Conservation (phyloP, 352 stramenopile genomes). For the Pilasporangium apinafurcum region DNA sequence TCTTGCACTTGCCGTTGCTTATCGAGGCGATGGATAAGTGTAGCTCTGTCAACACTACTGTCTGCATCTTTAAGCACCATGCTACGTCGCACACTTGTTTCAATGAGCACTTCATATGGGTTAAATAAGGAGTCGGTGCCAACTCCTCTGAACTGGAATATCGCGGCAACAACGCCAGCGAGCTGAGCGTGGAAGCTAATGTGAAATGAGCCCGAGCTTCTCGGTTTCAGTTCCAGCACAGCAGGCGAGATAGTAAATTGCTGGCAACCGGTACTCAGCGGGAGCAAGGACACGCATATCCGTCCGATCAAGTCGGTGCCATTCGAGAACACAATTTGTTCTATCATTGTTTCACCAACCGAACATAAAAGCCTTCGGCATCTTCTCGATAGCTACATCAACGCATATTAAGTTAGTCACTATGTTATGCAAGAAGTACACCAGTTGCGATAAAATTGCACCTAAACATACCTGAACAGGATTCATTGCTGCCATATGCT, state of each 20-base stretch:
- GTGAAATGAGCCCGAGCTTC: conserved; percentile 53
- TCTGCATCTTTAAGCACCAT: conserved; percentile 16
- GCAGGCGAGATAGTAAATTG: conserved; percentile 75
- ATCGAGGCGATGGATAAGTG: not conserved
- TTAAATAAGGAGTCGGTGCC: conserved; percentile 51
- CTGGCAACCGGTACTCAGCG: conserved; percentile 78
- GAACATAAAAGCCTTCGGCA: conserved; percentile 68
- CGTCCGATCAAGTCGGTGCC: conserved; percentile 39
- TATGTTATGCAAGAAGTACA: not conserved
- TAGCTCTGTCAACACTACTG: not conserved
- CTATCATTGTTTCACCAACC: conserved; percentile 61
- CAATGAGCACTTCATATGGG: conserved; percentile 80
- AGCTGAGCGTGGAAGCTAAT: conserved; percentile 59
- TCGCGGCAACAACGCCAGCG: conserved; percentile 57
- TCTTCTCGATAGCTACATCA: conserved; percentile 36
- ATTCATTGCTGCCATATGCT: no score
- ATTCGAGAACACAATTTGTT: conserved; percentile 77
- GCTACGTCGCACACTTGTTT: conserved; percentile 60
- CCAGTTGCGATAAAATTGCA: no score
- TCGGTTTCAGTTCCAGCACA: conserved; percentile 62
- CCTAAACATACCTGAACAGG: conserved; percentile 8
- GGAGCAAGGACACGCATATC: conserved; percentile 73
- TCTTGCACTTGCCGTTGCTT: conserved; percentile 27
- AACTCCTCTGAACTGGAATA: conserved; percentile 84
- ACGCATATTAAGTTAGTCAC: not conserved